Percentiles rank a stretch among this genome's conserved stretches.
These are phyloP conservation scores for Linnemannia schmuckeri DNA, from an alignment of 192 early-diverging fungal genomes.

Conservation along the genomic window DNA sequence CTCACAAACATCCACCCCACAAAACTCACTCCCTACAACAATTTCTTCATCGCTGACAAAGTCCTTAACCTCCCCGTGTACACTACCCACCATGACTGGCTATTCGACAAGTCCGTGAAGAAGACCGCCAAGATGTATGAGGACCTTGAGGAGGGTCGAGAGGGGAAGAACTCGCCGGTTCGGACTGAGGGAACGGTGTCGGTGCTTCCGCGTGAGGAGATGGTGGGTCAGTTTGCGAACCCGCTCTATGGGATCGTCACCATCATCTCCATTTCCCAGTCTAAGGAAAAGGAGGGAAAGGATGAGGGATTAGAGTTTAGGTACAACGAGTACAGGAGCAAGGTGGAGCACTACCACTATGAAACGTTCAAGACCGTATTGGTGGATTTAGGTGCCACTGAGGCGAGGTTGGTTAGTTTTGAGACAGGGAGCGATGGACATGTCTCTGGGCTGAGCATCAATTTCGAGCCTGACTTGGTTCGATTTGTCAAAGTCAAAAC, in stretches of 20 bases:
- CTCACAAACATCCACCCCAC: not conserved
- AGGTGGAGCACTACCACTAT: constrained; percentile 13
- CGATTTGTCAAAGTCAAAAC: not conserved
- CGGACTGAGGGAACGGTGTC: not conserved
- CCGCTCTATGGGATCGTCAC: not conserved
- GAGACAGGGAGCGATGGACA: not conserved
- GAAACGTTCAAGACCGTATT: constrained; percentile 7
- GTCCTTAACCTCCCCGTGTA: not conserved
- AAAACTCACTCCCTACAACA: not conserved
- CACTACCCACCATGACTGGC: not conserved
- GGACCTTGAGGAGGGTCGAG: not conserved
- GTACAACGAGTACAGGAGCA: not conserved
- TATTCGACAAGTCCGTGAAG: not conserved
- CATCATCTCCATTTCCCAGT: not conserved
- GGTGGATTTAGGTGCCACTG: not conserved
- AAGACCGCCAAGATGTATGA: not conserved
- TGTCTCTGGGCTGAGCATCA: not conserved
- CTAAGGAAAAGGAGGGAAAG: not conserved
- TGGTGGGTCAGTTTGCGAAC: not conserved
- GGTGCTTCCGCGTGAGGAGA: not conserved
- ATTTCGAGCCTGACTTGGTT: not conserved
- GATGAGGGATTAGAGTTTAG: not conserved
- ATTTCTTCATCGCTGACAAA: constrained; percentile 6
- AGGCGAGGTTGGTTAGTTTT: not conserved
- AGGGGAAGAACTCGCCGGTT: not conserved